These are phyloP conservation scores for Pichiaceae sp. DNA, from an alignment of 1,139 yeast genomes.

Conservation along the genomic window DNA sequence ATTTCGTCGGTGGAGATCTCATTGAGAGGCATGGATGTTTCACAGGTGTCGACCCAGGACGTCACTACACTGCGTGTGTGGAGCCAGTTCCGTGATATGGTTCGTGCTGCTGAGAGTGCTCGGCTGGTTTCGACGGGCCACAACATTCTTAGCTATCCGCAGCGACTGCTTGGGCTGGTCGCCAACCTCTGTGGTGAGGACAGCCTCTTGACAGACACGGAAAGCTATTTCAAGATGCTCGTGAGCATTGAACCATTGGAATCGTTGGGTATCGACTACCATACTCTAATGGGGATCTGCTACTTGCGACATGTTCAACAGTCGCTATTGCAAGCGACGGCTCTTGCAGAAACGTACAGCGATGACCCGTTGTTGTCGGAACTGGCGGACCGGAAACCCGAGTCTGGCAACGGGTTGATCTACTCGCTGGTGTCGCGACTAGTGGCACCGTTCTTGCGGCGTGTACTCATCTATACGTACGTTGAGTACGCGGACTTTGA, in stretches of 20 bases:
- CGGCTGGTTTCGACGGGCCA: conserved; percentile 8
- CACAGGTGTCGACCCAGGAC: conserved; percentile 53
- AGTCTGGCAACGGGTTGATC: conserved; percentile 15
- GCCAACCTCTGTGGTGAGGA: conserved; percentile 18
- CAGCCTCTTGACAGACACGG: conserved; percentile 26
- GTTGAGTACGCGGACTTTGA: conserved; percentile 46
- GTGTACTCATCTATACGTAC: conserved; percentile 51
- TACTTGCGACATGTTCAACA: conserved; percentile 21
- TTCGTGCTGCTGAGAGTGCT: conserved; percentile 16
- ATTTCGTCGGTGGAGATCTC: conserved; percentile 61
- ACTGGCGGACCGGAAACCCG: conserved; percentile 2
- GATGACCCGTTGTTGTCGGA: conserved; percentile 1
- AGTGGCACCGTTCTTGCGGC: conserved; percentile 60
- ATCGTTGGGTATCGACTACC: conserved; percentile 24
- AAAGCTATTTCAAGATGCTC: conserved; percentile 46
- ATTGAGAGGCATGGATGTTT: conserved; percentile 44
- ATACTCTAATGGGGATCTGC: conserved; percentile 27
- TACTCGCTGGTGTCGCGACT: conserved; percentile 51
- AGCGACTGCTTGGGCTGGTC: conserved; percentile 20
- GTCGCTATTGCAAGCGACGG: conserved; percentile 16
- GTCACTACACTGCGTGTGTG: conserved; percentile 49
- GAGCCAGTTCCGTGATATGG: conserved; percentile 22
- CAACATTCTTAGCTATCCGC: conserved; percentile 18
- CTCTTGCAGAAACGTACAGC: conserved; percentile 8
- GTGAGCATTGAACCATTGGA: conserved; percentile 36